phyloP scores from a whole-genome alignment of 352 stramenopile genomes.

The Phytophthora tentaculata region DNA sequence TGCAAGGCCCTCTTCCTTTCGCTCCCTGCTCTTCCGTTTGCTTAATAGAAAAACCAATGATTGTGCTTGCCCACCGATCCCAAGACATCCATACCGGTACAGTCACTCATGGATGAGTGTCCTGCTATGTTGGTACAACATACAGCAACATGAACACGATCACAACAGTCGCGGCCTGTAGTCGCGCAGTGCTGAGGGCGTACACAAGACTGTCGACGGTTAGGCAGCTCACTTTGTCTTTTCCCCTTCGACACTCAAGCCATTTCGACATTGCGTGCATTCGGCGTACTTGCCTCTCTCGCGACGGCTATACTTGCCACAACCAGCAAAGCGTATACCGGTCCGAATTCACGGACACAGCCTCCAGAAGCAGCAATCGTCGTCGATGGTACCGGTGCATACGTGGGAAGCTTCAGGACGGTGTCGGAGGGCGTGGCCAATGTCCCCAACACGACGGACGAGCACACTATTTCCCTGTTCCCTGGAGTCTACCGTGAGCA shows the following conservation, averaged over 20 bases:
- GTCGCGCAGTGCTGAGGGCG: slow-evolving; percentile 1
- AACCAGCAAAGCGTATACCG: slow-evolving; percentile 8
- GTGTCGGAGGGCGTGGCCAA: slow-evolving; percentile 14
- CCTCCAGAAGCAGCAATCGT: slow-evolving; percentile 16
- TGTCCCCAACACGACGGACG: slow-evolving; percentile 25
- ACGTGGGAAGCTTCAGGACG: slow-evolving; percentile 16
- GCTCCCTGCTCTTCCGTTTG: neutral
- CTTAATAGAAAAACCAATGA: neutral
- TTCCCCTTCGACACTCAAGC: slow-evolving; percentile 2
- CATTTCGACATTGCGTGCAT: slow-evolving; percentile 9
- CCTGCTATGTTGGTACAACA: neutral
- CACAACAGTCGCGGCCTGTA: neutral
- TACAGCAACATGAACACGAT: neutral
- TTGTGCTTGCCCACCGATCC: neutral
- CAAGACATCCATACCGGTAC: neutral
- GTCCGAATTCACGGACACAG: slow-evolving; percentile 6
- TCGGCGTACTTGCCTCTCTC: slow-evolving; percentile 10
- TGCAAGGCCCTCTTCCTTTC: slow-evolving; percentile 15
- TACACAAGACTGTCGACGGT: neutral
- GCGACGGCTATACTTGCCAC: neutral
- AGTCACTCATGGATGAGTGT: neutral
- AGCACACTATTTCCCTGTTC: slow-evolving; percentile 21
- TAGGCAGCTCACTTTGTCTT: slow-evolving; percentile 20
- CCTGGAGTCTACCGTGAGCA: slow-evolving; percentile 25
- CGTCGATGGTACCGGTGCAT: slow-evolving; percentile 17